Conservation (phyloP, 192 early-diverging fungal species). For the Backusella australiensis region DNA sequence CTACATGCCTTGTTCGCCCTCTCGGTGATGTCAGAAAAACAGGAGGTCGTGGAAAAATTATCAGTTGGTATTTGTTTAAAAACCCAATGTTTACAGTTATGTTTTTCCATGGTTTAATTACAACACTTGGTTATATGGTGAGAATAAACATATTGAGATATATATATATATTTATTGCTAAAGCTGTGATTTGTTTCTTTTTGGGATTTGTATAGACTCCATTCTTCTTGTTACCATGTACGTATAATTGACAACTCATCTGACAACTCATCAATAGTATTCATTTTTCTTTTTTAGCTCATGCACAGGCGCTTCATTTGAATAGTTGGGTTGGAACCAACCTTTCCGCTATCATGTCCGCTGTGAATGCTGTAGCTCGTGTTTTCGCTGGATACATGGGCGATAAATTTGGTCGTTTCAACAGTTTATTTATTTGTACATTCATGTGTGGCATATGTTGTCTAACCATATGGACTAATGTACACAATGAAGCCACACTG, state of each 20-base stretch:
- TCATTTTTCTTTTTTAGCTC: neutral
- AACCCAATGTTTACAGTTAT: conserved; percentile 33
- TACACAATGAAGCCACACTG: conserved; percentile 34
- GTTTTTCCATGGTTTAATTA: conserved; percentile 35
- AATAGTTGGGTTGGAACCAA: conserved; percentile 32
- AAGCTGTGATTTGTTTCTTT: neutral
- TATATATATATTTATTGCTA: neutral
- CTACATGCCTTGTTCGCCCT: conserved; percentile 37
- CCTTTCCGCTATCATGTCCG: conserved; percentile 43
- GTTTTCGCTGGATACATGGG: conserved; percentile 42
- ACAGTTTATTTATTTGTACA: conserved; percentile 39
- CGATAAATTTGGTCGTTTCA: conserved; percentile 45
- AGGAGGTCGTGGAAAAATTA: conserved; percentile 27
- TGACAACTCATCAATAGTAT: neutral
- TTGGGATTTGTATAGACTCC: conserved; percentile 28
- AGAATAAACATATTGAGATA: neutral
- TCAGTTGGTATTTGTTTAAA: conserved; percentile 39
- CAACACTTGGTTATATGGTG: conserved; percentile 45
- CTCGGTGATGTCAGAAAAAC: conserved; percentile 16
- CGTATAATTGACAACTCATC: neutral
- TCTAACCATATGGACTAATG: conserved; percentile 43
- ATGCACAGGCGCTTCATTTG: conserved; percentile 23
- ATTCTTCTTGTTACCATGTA: conserved; percentile 34
- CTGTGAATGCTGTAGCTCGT: conserved; percentile 44
- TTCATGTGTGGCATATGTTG: conserved; percentile 43